Conservation (phyloP, 2,329 filamentous ascomycete species). For the Periglandula ipomoeae region DNA sequence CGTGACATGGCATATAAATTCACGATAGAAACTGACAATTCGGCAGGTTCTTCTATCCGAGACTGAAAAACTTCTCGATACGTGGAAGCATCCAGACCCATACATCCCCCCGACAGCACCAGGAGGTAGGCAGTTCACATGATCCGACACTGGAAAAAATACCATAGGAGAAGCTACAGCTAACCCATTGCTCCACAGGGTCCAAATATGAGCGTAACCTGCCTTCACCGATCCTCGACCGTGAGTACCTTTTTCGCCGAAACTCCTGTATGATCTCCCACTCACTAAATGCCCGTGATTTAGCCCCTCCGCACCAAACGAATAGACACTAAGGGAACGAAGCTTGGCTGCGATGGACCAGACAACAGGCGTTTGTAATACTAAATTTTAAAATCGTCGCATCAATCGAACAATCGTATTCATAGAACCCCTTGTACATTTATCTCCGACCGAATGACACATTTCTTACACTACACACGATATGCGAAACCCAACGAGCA, state of each 20-base stretch:
- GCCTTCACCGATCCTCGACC: conserved; percentile 66
- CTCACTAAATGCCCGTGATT: background rate
- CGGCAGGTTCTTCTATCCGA: conserved; percentile 73
- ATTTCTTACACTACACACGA: too few relatives aligned
- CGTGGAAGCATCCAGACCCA: conserved; percentile 97
- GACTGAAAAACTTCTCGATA: conserved; percentile 78
- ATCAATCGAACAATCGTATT: background rate
- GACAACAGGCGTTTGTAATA: background rate
- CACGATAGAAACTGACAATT: background rate
- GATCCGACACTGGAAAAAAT: too few relatives aligned
- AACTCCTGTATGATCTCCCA: too few relatives aligned
- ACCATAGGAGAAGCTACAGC: background rate
- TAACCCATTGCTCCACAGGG: conserved; percentile 41
- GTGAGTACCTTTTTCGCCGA: conserved; percentile 46
- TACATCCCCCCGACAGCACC: conserved; percentile 85
- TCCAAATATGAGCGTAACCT: conserved; percentile 96
- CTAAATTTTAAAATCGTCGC: background rate
- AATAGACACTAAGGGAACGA: conserved; percentile 5
- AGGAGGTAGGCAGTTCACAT: conserved; percentile 56
- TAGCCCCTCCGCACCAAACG: conserved; percentile 19
- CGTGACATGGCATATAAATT: background rate
- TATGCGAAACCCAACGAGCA: background rate
- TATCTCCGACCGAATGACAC: background rate
- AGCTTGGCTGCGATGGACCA: too few relatives aligned
- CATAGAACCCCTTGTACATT: background rate